Conservation (phyloP, 2,329 filamentous ascomycete genomes). For the Fusarium goolgardi region DNA sequence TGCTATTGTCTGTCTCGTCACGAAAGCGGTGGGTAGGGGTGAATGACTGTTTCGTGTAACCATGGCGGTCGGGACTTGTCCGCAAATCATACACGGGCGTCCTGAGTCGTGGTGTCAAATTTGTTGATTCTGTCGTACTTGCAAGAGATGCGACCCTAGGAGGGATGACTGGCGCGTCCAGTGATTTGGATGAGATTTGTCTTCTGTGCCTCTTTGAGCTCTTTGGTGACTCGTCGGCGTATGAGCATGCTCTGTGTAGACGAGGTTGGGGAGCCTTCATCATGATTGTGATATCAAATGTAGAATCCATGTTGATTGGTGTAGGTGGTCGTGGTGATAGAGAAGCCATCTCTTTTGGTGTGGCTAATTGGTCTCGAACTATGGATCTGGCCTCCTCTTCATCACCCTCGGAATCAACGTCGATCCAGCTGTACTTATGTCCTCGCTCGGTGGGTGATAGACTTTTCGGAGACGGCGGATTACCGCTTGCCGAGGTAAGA, state of each 20-base stretch:
- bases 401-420: constrained; percentile 52
- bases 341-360: constrained; percentile 23
- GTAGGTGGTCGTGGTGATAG: constrained; percentile 51
- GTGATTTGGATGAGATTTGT: constrained; percentile 30
- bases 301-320: constrained; percentile 39
- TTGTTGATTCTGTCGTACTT: constrained; percentile 21
- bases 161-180: constrained; percentile 40
- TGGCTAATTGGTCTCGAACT: constrained; percentile 18
- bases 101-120: constrained; percentile 17
- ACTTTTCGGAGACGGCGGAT: constrained; percentile 45
- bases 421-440: constrained; percentile 54
- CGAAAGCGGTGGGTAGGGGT: constrained; percentile 26
- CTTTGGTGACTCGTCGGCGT: constrained; percentile 14
- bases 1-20: constrained; percentile 36
- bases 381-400: constrained; percentile 34
- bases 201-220: constrained; percentile 13
- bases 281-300: constrained; percentile 35
- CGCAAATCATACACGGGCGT: constrained; percentile 28
- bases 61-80: constrained; percentile 17
- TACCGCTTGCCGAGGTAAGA: constrained; percentile 48
- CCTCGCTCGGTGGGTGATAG: constrained; percentile 34
- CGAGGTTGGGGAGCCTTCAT: constrained; percentile 24
- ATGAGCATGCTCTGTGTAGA: constrained; percentile 13
- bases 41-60: constrained; percentile 21
- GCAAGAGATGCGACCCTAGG: constrained; percentile 38